These are phyloP conservation scores for Cardiospermum halicacabum DNA, from an alignment of 345 rosid genomes.

Conservation along the genomic window DNA sequence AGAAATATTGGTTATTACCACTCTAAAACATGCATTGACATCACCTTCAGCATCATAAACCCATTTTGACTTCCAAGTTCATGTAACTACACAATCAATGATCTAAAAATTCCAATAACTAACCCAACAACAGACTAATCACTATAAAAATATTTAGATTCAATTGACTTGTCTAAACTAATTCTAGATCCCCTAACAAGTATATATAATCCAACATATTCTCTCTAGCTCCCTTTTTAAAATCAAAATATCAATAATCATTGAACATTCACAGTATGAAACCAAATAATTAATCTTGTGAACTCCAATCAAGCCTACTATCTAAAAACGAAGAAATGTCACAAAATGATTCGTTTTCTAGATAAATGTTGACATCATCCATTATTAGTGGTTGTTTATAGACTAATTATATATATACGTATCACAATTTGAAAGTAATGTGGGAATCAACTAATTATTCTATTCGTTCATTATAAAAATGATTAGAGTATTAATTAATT, in stretches of 20 bases:
- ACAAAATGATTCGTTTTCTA: constrained; percentile 32
- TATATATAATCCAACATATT: too few relatives aligned
- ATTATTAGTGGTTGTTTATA: constrained; percentile 21
- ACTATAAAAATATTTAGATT: background rate
- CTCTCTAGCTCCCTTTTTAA: too few relatives aligned
- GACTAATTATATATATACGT: background rate
- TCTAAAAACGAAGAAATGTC: background rate
- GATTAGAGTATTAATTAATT: background rate
- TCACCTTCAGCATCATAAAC: background rate
- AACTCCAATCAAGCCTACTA: background rate
- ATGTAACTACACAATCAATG: background rate
- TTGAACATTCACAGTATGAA: constrained; percentile 1
- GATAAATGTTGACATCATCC: constrained; percentile 33
- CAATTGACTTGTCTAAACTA: background rate
- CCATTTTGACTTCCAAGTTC: background rate
- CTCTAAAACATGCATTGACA: too few relatives aligned
- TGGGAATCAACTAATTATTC: constrained; percentile 29
- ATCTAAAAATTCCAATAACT: background rate
- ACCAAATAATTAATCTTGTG: background rate
- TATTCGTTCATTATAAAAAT: background rate
- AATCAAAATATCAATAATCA: background rate
- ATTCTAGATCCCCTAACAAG: too few relatives aligned
- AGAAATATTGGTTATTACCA: too few relatives aligned
- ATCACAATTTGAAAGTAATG: too few relatives aligned
- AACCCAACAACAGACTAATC: background rate